phyloP scores from a whole-genome alignment of 2,329 filamentous ascomycete genomes.

The Colletotrichum liriopes region DNA sequence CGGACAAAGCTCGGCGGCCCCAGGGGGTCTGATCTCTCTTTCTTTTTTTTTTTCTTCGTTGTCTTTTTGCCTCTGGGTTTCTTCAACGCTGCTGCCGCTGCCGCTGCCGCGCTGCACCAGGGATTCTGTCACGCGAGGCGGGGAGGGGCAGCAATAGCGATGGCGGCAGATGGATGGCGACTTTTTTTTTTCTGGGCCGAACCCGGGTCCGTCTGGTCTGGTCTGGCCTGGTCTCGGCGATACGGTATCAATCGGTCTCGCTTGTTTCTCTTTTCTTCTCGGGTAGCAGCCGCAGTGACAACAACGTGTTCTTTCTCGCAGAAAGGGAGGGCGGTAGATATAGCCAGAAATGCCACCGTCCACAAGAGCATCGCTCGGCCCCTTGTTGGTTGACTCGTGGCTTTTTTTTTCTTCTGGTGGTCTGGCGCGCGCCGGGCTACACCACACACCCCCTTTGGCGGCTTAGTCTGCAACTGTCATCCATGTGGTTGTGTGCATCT shows the following conservation, averaged over 20 bases:
- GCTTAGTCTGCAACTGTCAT: conserved; percentile 20
- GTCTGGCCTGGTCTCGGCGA: neutral
- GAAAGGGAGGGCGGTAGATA: neutral
- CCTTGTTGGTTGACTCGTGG: conserved; percentile 35
- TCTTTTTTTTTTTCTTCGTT: neutral
- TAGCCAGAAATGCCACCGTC: conserved; percentile 1
- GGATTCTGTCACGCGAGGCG: conserved; percentile 32
- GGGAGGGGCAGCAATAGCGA: conserved; percentile 10
- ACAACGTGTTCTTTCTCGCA: neutral
- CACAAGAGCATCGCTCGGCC: neutral
- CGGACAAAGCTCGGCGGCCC: conserved; percentile 23
- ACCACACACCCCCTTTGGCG: neutral
- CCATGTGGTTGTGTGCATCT: conserved; percentile 10
- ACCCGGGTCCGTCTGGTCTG: neutral
- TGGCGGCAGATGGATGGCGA: conserved; percentile 16
- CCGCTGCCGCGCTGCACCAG: neutral
- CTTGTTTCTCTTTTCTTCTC: neutral
- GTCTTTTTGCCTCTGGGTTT: conserved; percentile 14
- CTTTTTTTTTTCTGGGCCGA: neutral
- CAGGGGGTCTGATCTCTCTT: conserved; percentile 1
- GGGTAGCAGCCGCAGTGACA: neutral
- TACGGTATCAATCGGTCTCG: neutral
- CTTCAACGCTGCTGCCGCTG: neutral
- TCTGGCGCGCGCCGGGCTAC: neutral
- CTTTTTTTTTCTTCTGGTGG: neutral